phyloP scores from a whole-genome alignment of 2,329 filamentous ascomycete genomes.

The Cercospora sojina region DNA sequence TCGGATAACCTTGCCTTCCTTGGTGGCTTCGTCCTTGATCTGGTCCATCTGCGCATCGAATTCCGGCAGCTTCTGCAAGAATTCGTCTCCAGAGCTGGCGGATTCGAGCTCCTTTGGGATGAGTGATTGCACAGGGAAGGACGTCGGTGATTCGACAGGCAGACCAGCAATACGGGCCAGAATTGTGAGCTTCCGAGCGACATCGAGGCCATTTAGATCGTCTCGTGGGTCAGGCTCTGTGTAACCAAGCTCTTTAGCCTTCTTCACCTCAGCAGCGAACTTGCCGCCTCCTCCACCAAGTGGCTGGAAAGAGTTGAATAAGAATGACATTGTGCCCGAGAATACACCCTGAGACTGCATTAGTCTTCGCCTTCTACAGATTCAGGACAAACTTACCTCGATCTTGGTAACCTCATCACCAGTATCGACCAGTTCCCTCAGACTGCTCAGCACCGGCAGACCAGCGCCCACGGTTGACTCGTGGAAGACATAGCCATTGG shows the following conservation, averaged over 20 bases:
- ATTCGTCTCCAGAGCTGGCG: slow-evolving; percentile 75
- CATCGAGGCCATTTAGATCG: slow-evolving; percentile 82
- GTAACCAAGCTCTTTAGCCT: slow-evolving; percentile 90
- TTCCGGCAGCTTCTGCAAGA: slow-evolving; percentile 73
- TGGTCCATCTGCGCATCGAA: slow-evolving; percentile 91
- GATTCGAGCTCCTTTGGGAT: slow-evolving; percentile 85
- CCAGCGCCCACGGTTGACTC: slow-evolving; percentile 94
- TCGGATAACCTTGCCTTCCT: slow-evolving; percentile 84
- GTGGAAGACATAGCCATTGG: slow-evolving; percentile 79
- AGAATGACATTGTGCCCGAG: slow-evolving; percentile 94
- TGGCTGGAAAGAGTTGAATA: slow-evolving; percentile 96
- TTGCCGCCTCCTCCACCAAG: slow-evolving; percentile 70
- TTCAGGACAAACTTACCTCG: slow-evolving; percentile 51
- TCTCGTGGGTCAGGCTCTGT: slow-evolving; percentile 85
- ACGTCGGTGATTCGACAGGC: slow-evolving; percentile 75
- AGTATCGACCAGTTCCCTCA: slow-evolving; percentile 91
- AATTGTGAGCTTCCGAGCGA: slow-evolving; percentile 95
- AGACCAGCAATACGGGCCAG: slow-evolving; percentile 82
- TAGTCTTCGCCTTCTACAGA: background rate
- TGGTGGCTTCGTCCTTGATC: slow-evolving; percentile 79
- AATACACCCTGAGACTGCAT: slow-evolving; percentile 66
- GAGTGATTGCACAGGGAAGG: slow-evolving; percentile 90
- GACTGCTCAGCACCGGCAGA: slow-evolving; percentile 85
- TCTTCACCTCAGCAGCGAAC: slow-evolving; percentile 88
- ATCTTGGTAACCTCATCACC: slow-evolving; percentile 90